phyloP scores from a whole-genome alignment of 805 yeast species.

The Maudiozyma turicensis region DNA sequence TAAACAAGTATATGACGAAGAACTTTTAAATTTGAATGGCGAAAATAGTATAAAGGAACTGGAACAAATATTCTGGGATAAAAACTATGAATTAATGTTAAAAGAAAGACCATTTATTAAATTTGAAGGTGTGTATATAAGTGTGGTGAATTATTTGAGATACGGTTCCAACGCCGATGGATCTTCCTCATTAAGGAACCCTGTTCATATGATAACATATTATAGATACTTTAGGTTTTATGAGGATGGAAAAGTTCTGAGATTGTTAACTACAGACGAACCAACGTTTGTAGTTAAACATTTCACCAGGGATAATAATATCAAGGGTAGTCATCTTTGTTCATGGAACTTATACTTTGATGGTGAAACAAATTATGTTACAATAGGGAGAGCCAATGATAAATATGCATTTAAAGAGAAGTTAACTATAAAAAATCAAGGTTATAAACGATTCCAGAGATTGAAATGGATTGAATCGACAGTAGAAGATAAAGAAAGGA shows the following conservation, averaged over 20 bases:
- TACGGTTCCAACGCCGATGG: slow-evolving; percentile 70
- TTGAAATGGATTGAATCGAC: slow-evolving; percentile 62
- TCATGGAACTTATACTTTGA: slow-evolving; percentile 49
- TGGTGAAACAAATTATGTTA: slow-evolving; percentile 40
- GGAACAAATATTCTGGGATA: slow-evolving; percentile 35
- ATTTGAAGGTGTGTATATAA: slow-evolving; percentile 74
- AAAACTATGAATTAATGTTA: slow-evolving; percentile 31
- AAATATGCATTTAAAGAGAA: slow-evolving; percentile 56
- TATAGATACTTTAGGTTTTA: slow-evolving; percentile 77
- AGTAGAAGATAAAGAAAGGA: slow-evolving; percentile 47
- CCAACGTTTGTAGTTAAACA: slow-evolving; percentile 59
- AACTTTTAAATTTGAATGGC: slow-evolving; percentile 31
- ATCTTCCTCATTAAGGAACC: slow-evolving; percentile 58
- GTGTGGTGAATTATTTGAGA: slow-evolving; percentile 73
- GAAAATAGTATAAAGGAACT: slow-evolving; percentile 26
- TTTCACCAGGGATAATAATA: slow-evolving; percentile 31
- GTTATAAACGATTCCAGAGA: slow-evolving; percentile 56
- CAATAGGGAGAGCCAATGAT: slow-evolving; percentile 48
- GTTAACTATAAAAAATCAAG: slow-evolving; percentile 49
- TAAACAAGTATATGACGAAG: slow-evolving; percentile 42
- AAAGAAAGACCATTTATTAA: slow-evolving; percentile 65
- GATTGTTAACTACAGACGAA: slow-evolving; percentile 60
- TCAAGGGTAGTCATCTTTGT: slow-evolving; percentile 38
- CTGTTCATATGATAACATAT: slow-evolving; percentile 77
- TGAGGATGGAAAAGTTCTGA: slow-evolving; percentile 65